phyloP scores from a whole-genome alignment of 192 early-diverging fungal genomes.

The Coemansia sp. region DNA sequence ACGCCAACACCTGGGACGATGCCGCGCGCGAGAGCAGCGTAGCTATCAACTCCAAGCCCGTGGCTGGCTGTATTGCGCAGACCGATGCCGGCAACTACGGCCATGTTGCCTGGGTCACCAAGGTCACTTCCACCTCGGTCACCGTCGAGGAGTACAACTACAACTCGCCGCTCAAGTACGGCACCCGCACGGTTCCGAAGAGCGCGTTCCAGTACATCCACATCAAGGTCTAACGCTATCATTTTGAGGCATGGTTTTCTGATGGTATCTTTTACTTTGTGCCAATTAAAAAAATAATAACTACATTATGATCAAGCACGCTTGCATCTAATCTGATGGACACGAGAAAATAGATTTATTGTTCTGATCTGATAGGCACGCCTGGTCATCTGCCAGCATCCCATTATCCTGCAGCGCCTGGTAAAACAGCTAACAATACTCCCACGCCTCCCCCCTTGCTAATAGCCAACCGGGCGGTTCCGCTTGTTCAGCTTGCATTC shows the following conservation, averaged over 20 bases:
- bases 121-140: constrained; percentile 12
- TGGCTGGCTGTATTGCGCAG: constrained; percentile 18
- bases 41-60: constrained; percentile 18
- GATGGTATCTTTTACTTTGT: too few relatives aligned
- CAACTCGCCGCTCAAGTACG: constrained; percentile 2
- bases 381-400: too few relatives aligned
- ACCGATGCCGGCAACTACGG: not conserved
- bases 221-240: constrained; percentile 13
- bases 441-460: too few relatives aligned
- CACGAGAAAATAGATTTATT: too few relatives aligned
- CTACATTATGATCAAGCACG: too few relatives aligned
- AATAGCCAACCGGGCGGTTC: too few relatives aligned
- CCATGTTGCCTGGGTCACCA: constrained; percentile 25
- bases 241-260: not conserved
- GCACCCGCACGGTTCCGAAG: constrained; percentile 15
- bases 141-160: constrained; percentile 33
- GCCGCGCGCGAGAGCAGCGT: constrained; percentile 27
- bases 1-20: constrained; percentile 33
- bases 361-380: too few relatives aligned
- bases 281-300: too few relatives aligned
- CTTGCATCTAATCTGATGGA: too few relatives aligned
- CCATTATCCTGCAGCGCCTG: too few relatives aligned
- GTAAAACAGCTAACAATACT: too few relatives aligned
- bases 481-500: too few relatives aligned
- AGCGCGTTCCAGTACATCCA: constrained; percentile 22